Evolutionary conservation across 306 rosid species (phyloP), one percentile per base, ranked within the genome.

Genomic region (Oemleria cerasiformis): DNA sequence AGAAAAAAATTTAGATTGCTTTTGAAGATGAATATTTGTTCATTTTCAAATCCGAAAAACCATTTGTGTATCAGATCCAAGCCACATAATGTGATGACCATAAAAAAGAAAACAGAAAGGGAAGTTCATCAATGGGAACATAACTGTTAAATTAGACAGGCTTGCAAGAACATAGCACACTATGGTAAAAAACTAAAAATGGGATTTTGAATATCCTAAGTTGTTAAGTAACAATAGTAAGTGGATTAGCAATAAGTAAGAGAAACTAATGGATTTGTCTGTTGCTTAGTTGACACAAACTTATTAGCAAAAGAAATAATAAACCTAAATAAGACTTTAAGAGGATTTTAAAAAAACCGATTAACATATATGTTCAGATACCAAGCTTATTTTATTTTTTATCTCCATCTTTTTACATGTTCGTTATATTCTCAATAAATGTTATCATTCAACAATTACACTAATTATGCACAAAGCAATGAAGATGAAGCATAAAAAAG

Each of bases 401-500:
- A 16, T 56, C 66, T 66, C 5, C 36, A 7, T 44, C 54, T 25
- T 42, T 44, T 65, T 65, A 45, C 49, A 12, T 9, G 3, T 45
- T 9, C 5, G 12, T 19, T 4, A 3, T 43, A 43, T 15, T 58
- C 39, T 71, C 44, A 44, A 71, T 5, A 11, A 16, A 65, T n/a
- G 17, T 3, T 23, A 64, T 21, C 21, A 50, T 19, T 45, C 53
- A 42, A 44, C 19, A 13, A 7, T 16, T 51, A 53, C 10, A 48
- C 14, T 25, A n/a, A 41, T 11, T 30, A 42, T 44, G 47, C 20
- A 40, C 39, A 20, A 44, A 14, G 16, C 25, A 5, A 72, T 12
- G 34, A 20, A 42, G 65, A 53, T 30, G 34, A 60, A 56, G 44
- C 78, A 51, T 39, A 74, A 65, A n/a, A 44, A 86, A 51, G 20